These are phyloP conservation scores for Comarum palustre DNA, from an alignment of 306 rosid genomes.

Conservation along the genomic window DNA sequence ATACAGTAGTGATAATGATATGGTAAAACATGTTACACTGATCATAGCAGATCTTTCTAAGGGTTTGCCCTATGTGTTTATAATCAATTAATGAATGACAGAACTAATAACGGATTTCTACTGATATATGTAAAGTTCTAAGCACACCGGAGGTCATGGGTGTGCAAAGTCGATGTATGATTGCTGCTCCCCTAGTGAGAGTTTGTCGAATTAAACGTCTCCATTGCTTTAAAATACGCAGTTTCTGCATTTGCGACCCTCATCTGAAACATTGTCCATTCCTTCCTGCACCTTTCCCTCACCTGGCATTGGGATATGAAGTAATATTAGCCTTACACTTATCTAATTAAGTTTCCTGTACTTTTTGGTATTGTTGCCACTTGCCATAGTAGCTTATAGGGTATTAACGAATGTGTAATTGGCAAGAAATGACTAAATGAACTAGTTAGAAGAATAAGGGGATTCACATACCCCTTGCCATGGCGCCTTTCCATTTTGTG, in stretches of 20 bases:
- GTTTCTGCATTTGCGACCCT: conserved; percentile 76
- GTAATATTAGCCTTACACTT: conserved; percentile 18
- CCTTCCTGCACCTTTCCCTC: conserved; percentile 89
- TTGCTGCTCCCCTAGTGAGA: conserved; percentile 31
- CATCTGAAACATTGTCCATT: conserved; percentile 91
- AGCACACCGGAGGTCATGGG: conserved; percentile 20
- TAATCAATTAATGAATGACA: conserved; percentile 24
- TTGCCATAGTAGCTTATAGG: neutral
- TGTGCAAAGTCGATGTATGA: conserved; percentile 23
- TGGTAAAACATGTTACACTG: conserved; percentile 9
- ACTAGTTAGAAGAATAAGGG: neutral
- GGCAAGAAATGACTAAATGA: neutral
- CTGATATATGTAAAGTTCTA: conserved; percentile 21
- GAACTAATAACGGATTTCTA: conserved; percentile 19
- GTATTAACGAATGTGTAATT: neutral
- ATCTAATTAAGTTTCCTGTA: neutral
- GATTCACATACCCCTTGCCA: conserved; percentile 76
- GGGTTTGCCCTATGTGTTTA: conserved; percentile 15
- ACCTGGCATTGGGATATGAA: conserved; percentile 51
- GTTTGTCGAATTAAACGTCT: conserved; percentile 43
- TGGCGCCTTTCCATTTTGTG: conserved; percentile 61
- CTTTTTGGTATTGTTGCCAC: neutral
- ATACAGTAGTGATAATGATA: neutral
- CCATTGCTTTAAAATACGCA: conserved; percentile 58
- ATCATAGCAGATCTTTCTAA: conserved; percentile 4